Evolutionary conservation across 2,329 filamentous ascomycete genomes (phyloP).

Genomic region (Pseudopithomyces maydicus): DNA sequence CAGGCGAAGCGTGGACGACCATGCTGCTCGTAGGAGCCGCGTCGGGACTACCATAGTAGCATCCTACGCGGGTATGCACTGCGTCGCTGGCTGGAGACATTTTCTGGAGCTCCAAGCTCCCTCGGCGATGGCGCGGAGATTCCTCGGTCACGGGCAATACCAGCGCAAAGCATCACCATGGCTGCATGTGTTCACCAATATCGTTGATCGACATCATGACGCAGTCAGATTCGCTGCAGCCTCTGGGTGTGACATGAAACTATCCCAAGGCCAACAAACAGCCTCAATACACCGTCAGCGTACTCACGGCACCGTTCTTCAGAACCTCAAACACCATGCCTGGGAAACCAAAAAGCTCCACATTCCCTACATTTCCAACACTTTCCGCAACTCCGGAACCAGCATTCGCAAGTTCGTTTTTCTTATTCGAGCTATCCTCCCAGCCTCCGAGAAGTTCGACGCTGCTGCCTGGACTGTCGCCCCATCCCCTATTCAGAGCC

Average conservation of each 20-base stretch:
- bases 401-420: slow-evolving; percentile 39
- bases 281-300: slow-evolving; percentile 81
- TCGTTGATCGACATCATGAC: too few species aligned
- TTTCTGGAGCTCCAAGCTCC: slow-evolving; percentile 8
- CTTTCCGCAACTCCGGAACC: slow-evolving; percentile 47
- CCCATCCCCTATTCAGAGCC: slow-evolving; percentile 90
- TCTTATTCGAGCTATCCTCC: slow-evolving; percentile 67
- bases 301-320: slow-evolving; percentile 88
- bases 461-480: slow-evolving; percentile 87
- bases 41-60: slow-evolving; percentile 46
- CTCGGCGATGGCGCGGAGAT: slow-evolving; percentile 8
- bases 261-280: neutral
- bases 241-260: neutral
- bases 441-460: slow-evolving; percentile 69
- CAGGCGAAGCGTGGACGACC: slow-evolving; percentile 53
- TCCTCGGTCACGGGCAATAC: neutral
- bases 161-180: neutral
- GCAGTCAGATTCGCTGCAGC: too few species aligned
- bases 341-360: slow-evolving; percentile 90
- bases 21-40: slow-evolving; percentile 46
- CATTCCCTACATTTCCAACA: slow-evolving; percentile 66
- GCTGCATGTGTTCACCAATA: too few species aligned
- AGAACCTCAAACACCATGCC: slow-evolving; percentile 94
- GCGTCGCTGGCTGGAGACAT: slow-evolving; percentile 9
- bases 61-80: slow-evolving; percentile 30